Conservation (phyloP, 2,329 filamentous ascomycete genomes). For the Sporothrix inflata region DNA sequence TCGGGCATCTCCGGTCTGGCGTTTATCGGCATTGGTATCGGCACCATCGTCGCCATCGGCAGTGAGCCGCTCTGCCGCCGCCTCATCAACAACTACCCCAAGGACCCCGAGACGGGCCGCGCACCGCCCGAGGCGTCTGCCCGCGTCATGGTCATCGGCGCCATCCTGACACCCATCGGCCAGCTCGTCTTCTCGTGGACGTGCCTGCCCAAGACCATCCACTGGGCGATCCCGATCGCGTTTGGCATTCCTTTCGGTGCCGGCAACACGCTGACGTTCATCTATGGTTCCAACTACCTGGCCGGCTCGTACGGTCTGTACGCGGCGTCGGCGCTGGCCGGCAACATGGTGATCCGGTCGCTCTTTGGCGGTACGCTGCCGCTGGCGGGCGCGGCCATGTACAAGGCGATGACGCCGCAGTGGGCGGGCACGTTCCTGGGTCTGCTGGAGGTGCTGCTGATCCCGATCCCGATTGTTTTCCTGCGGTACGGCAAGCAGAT, state of each 20-base stretch:
- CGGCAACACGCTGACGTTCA: conserved; percentile 75
- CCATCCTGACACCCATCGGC: conserved; percentile 73
- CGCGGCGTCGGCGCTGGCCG: conserved; percentile 74
- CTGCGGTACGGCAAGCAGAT: conserved; percentile 60
- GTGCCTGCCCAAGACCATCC: conserved; percentile 73
- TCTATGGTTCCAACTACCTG: conserved; percentile 77
- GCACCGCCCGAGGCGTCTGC: conserved; percentile 80
- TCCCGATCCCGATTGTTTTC: conserved; percentile 77
- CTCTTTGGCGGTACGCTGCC: conserved; percentile 72
- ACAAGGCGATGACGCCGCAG: conserved; percentile 65
- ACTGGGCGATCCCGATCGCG: conserved; percentile 76
- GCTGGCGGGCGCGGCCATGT: conserved; percentile 73
- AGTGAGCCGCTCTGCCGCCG: conserved; percentile 73
- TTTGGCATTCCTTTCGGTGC: conserved; percentile 76
- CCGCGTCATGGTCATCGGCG: conserved; percentile 75
- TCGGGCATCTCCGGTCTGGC: conserved; percentile 74
- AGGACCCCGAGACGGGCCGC: conserved; percentile 74
- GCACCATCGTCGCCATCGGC: conserved; percentile 63
- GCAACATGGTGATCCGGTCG: conserved; percentile 72
- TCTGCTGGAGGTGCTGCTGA: conserved; percentile 67
- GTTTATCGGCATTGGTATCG: conserved; percentile 72
- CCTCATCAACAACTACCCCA: conserved; percentile 75
- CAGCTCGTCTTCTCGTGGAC: conserved; percentile 91
- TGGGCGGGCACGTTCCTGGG: conserved; percentile 76
- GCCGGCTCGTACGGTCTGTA: conserved; percentile 77